Base-by-base conservation (phyloP, 2,329 filamentous ascomycete species). In the Fusarium hainanense region DNA sequence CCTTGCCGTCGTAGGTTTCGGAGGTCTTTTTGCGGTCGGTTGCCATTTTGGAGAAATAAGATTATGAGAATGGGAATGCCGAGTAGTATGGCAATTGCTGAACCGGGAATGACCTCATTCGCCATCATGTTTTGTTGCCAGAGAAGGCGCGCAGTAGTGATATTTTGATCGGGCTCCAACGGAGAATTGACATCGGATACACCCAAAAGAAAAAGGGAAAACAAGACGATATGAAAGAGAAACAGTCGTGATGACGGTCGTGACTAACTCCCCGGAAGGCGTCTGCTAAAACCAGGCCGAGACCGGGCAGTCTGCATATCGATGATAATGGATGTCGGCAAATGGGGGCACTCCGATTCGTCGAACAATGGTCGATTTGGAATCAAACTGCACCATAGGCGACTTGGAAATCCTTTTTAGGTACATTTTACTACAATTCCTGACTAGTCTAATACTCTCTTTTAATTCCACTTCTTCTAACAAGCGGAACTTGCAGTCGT, bases 1-100 rank as follows among this genome's bases (percentile, higher is more conserved):
- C 77, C 54, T 42, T 74, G 10, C 12, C 57, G 46, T 18, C 61
- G 49, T 37, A 76, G 40, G 21, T 70, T 40, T 18, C 49, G 52
- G 27, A 72, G 48, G 18, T 70, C 42, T 21, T 41, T 40, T 5
- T 43, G 37, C 0, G 20, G 20, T 11, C 44, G 27, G 2, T 21
- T n/a, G 5, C 8, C 37, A 21, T 56, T 32, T 9, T 42, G 60
- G 7, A 48, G 30, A 10, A 14, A 56, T 9, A 54, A 18, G 13
- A 20, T 13, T 10, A 71, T 20, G 8, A 52, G 13, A 2, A 40
- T 20, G 12, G 34, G 44, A 6, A 27, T 4, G 6, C 34, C 23
- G 2, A 67, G 3, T 7, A 70, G 10, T n/a, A 37, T n/a, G 18
- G 34, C 34, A 6, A 37, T 37, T 7, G 34, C 34, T 3, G n/a